phyloP scores from a whole-genome alignment of 805 yeast species.

The Candida nonsorbophila region DNA sequence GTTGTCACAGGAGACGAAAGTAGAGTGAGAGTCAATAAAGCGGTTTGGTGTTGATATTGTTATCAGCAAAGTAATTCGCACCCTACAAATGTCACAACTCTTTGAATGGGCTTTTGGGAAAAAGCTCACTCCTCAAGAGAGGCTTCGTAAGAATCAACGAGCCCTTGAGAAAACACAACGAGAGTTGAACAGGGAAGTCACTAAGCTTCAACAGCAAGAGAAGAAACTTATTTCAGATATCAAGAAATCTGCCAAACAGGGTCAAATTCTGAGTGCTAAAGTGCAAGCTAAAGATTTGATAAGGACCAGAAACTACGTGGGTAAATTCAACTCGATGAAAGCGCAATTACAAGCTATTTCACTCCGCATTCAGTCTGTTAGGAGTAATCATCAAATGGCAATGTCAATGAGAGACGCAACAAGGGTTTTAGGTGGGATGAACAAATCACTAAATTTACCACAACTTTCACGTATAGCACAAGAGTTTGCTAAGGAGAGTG shows the following conservation, averaged over 20 bases:
- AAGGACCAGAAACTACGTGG: conserved; percentile 76
- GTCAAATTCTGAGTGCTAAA: conserved; percentile 84
- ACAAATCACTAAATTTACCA: conserved; percentile 84
- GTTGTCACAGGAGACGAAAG: too few species aligned
- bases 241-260: conserved; percentile 85
- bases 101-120: conserved; percentile 97
- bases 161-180: conserved; percentile 92
- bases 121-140: conserved; percentile 89
- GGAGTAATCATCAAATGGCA: conserved; percentile 94
- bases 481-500: conserved; percentile 93
- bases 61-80: too few species aligned
- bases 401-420: conserved; percentile 94
- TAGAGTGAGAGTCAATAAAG: too few species aligned
- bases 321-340: conserved; percentile 88
- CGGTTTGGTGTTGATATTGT: too few species aligned
- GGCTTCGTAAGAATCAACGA: conserved; percentile 90
- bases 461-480: conserved; percentile 84
- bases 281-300: conserved; percentile 95
- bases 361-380: conserved; percentile 83
- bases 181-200: conserved; percentile 83
- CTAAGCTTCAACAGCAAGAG: conserved; percentile 85
- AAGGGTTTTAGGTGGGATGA: conserved; percentile 77
- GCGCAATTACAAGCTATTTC: conserved; percentile 95
- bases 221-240: conserved; percentile 81
- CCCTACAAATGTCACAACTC: conserved; percentile 26